phyloP scores from a whole-genome alignment of 352 stramenopile species.

The Phytophthora aleatoria region DNA sequence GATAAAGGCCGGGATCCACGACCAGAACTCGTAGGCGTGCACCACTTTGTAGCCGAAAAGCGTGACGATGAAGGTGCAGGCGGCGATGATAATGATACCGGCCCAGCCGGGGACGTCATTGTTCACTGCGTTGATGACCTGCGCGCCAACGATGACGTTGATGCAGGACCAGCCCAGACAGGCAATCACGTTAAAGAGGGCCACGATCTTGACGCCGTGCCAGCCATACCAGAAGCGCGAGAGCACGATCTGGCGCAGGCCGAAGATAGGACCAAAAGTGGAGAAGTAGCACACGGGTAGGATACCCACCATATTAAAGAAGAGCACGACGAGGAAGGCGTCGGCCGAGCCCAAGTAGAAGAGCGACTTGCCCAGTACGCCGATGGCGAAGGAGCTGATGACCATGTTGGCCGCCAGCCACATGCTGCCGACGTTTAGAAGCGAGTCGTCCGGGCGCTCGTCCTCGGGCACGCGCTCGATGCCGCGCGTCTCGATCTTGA shows the following conservation, averaged over 20 bases:
- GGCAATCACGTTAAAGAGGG: conserved; percentile 49
- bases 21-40: conserved; percentile 59
- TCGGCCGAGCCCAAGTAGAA: conserved; percentile 47
- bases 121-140: conserved; percentile 57
- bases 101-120: conserved; percentile 46
- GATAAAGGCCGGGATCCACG: conserved; percentile 53
- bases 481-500: conserved; percentile 51
- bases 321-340: conserved; percentile 48
- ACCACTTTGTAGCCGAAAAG: conserved; percentile 58
- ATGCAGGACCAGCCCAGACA: conserved; percentile 52
- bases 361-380: conserved; percentile 51
- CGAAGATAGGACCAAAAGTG: conserved; percentile 48
- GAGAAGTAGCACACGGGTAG: conserved; percentile 53
- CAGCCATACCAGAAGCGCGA: conserved; percentile 56
- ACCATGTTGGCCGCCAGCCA: conserved; percentile 56
- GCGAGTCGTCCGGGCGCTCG: conserved; percentile 45
- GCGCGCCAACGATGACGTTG: conserved; percentile 53
- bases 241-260: conserved; percentile 54
- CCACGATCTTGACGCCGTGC: conserved; percentile 50
- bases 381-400: conserved; percentile 51
- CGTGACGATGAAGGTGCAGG: conserved; percentile 48
- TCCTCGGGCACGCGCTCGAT: conserved; percentile 55
- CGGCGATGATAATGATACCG: conserved; percentile 52
- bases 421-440: conserved; percentile 50
- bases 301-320: conserved; percentile 49